These are phyloP conservation scores for Iris pallida DNA, from an alignment of 116 monocot species.

Conservation along the genomic window DNA sequence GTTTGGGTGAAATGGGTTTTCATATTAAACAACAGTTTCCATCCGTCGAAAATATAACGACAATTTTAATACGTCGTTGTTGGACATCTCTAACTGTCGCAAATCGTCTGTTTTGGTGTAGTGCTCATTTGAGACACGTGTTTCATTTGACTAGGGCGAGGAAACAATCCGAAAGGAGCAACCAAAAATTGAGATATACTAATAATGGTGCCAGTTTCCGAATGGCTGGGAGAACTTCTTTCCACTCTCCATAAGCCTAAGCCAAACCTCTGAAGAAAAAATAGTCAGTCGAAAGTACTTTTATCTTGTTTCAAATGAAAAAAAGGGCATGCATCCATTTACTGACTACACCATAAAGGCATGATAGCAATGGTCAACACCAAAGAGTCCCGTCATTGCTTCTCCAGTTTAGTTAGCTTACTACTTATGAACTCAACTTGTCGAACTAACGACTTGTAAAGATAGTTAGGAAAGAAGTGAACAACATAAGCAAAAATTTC, in stretches of 20 bases:
- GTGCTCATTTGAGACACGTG: conserved; percentile 17
- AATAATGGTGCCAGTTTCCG: conserved; percentile 5
- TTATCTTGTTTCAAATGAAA: conserved; percentile 72
- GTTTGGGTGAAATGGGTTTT: too few species aligned
- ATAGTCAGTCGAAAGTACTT: conserved; percentile 55
- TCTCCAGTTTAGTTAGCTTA: conserved; percentile 70
- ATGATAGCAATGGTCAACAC: conserved; percentile 37
- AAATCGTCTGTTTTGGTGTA: too few species aligned
- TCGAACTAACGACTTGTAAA: conserved; percentile 14
- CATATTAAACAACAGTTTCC: too few species aligned
- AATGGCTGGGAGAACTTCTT: conserved; percentile 8
- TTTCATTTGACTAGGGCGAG: conserved; percentile 47
- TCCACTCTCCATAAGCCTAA: conserved; percentile 84
- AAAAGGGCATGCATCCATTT: conserved; percentile 64
- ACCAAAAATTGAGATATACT: conserved; percentile 33
- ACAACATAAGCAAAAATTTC: too few species aligned
- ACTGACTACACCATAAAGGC: conserved; percentile 68
- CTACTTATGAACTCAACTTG: conserved; percentile 56
- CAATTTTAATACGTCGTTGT: too few species aligned
- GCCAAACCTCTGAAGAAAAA: conserved; percentile 78
- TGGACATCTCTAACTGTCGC: too few species aligned
- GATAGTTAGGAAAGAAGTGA: too few species aligned
- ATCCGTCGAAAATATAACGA: too few species aligned
- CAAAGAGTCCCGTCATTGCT: conserved; percentile 72
- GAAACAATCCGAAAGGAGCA: conserved; percentile 78